Percentiles rank a stretch among this genome's conserved stretches.
These are phyloP conservation scores for Venustampulla echinocandica DNA, from an alignment of 495 filamentous ascomycete genomes.

Conservation along the genomic window DNA sequence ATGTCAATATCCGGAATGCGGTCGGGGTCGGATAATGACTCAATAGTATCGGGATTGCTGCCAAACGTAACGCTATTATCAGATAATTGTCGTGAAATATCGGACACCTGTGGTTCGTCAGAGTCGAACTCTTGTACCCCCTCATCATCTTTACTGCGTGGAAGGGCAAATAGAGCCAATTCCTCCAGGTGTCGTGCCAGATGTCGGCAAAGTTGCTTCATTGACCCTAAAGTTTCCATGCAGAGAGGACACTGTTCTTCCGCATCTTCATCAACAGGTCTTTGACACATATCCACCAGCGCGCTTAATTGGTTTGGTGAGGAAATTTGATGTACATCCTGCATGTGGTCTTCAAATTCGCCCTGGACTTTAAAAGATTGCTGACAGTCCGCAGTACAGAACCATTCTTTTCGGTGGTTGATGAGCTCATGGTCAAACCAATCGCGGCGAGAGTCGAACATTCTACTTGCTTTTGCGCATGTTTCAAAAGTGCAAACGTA, in stretches of 20 bases:
- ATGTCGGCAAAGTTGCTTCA: conserved; percentile 7
- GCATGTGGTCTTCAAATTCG: conserved; percentile 2
- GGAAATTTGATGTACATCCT: neutral
- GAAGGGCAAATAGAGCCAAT: conserved; percentile 15
- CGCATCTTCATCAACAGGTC: conserved; percentile 11
- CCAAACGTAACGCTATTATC: no score
- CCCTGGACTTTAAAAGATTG: conserved; percentile 3
- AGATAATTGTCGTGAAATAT: no score
- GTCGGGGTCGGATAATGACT: no score
- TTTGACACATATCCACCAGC: conserved; percentile 14
- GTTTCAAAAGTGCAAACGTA: conserved; percentile 12
- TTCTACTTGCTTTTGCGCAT: conserved; percentile 14
- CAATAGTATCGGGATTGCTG: no score
- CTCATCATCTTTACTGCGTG: conserved; percentile 3
- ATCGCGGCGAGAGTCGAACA: conserved; percentile 17
- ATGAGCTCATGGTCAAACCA: conserved; percentile 23
- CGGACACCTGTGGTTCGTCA: conserved; percentile 6
- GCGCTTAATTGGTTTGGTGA: conserved; percentile 6
- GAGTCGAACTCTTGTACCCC: conserved; percentile 4
- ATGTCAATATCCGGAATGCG: no score
- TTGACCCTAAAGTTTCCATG: conserved; percentile 1
- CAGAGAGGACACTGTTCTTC: conserved; percentile 13
- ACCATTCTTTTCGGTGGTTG: conserved; percentile 20
- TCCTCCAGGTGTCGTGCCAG: conserved; percentile 17
- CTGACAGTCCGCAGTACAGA: conserved; percentile 13